Base-by-base conservation (phyloP, 805 yeast species). In the Schwanniomyces sp. region DNA sequence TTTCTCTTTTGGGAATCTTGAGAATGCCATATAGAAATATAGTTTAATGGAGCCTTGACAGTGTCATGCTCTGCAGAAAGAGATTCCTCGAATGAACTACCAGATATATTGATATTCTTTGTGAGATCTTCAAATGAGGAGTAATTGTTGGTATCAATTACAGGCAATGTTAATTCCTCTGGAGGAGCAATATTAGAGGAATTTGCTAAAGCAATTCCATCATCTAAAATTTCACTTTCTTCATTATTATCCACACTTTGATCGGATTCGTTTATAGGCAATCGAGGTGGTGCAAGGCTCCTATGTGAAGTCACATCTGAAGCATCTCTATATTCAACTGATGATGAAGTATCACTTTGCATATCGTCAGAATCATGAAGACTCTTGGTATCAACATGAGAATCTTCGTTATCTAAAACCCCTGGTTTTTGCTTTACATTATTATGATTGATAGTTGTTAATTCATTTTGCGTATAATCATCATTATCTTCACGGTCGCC, bases 11-110 rank as follows among this genome's bases (percentile, higher is more conserved):
- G 47, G 32, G 53, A 57, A 21, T 69, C 67, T 48, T 72, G 78
- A 1, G 67, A 61, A 45, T 66, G 77, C 78, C 78, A 74, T 26
- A 74, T 74, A 3, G 75, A 64, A 25, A 72, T 58, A 52, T 64
- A 74, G 45, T 61, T 54, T 4, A 54, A 44, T 1, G 66, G 58
- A 27, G 59, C 55, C 25, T 54, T 58, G 9, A 66, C 75, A 7
- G 45, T 54, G 38, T 72, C 77, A 47, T 69, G 59, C 41, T 73
- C 77, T 0, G 77, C 78, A 2, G 78, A 72, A 16, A 72, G 58
- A 0, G 68, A 62, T 41, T 70, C 72, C 50, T 73, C 78, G 49
- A 57, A 72, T 7, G 69, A 55, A 14, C 52, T 47, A 16, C 44
- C 40, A 7, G 59, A 40, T 12, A 50, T 41, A 8, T 61, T 57